Evolutionary conservation across 2,329 filamentous ascomycete species (phyloP), one percentile per base, ranked within the genome.

Genomic region (Penicillium brevicompactum): DNA sequence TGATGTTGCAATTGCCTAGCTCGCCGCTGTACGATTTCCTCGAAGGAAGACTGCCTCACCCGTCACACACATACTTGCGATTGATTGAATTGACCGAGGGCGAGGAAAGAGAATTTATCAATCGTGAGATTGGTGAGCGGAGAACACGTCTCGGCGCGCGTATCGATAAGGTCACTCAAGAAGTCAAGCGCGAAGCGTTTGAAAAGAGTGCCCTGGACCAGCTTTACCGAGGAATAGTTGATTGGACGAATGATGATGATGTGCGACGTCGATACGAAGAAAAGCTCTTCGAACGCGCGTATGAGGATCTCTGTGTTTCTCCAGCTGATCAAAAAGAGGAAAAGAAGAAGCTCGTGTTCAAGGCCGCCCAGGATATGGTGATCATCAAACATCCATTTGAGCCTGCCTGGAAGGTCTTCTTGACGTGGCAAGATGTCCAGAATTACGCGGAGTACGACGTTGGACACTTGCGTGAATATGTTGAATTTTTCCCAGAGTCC

Each of bases 341-440:
- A 16, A 92, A 95, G 71, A 84, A 90, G 24, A 78, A 85, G 34
- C 87, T 89, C 60, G 88, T 96, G 0, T 76, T 89, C 66, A 87
- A 89, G 56, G 78, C 94, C 49, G 92, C 93, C 0, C 86, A 87
- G 59, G 94, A 93, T 58, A 96, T 99, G 90, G 93, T 99, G 57
- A 90, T 96, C 56, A 94, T 99, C 70, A 92, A 93, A 65, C 92
- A 97, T 65, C 90, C 91, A 0, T 96, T 88, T 74, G 85, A 88
- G 60, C 81, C 95, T 14, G 94, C 94, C 0, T 99, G 95, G 95
- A 88, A 91, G 65, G 88, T 97, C 57, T 84, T 89, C 30, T 80
- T 99, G 55, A 91, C 97, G 68, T 97, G 93, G 90, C 84, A 89
- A 63, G 92, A 97, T 71, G 78, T 86, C 41, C 86, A 90, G 64